Evolutionary conservation across 2,329 filamentous ascomycete genomes (phyloP), one percentile per base, ranked within the genome.

Genomic region (Nigrospora sphaerica): DNA sequence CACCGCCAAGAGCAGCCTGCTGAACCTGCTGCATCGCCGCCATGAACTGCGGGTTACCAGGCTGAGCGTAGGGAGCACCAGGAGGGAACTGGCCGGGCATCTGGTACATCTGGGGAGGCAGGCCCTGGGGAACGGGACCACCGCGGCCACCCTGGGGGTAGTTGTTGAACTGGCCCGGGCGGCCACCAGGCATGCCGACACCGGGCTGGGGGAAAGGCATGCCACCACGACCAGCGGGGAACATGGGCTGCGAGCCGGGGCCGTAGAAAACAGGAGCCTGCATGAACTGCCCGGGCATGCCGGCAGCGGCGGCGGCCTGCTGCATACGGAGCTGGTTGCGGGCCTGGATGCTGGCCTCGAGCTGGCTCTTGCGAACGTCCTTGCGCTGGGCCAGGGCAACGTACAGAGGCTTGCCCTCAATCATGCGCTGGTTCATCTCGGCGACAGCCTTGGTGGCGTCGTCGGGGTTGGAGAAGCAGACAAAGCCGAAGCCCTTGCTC

Each of bases 371-470:
- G 72, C 93, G 91, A 62, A 98, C 92, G 72, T 98, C 93, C 83
- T 98, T 98, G 74, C 93, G 92, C 80, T 98, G 93, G 54, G 93
- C 93, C 55, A 98, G 82, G 60, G 93, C 93, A 62, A 98, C 93
- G 66, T 98, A 98, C 51, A 98, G 80, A 48, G 93, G 93, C 83
- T 98, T 98, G 74, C 81, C 81, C 69, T 91, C 86, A 58, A 97
- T 79, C 93, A 98, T 98, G 71, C 93, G 90, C 79, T 97, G 92
- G 79, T 98, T 98, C 89, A 97, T 96, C 72, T 98, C 93, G 51
- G 91, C 90, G 54, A 98, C 92, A 55, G 93, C 93, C 83, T 97
- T 97, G 74, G 92, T 96, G 56, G 93, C 93, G 69, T 98, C 93
- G 62, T 98, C 93, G 50, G 93, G 91, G 79, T 95, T 97, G 81